Evolutionary conservation across 805 yeast species (phyloP).

Genomic region (Yamadazyma ubonensis): DNA sequence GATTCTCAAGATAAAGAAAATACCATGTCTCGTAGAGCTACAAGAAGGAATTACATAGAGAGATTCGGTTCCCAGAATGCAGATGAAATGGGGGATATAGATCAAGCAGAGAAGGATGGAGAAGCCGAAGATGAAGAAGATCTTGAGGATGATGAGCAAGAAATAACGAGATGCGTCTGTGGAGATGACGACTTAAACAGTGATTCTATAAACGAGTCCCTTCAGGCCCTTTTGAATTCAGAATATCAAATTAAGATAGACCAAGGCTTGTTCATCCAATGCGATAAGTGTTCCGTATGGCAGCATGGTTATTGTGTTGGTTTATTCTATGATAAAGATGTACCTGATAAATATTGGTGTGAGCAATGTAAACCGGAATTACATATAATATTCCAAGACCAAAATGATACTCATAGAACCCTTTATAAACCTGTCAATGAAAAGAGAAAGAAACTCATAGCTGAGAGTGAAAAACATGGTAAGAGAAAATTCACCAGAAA

Average conservation of each 20-base stretch:
- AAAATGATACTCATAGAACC: constrained; percentile 27
- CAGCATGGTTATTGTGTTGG: constrained; percentile 98
- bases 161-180: constrained; percentile 44
- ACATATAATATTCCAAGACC: constrained; percentile 51
- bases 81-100: not conserved
- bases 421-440: constrained; percentile 44
- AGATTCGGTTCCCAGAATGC: constrained; percentile 5
- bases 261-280: constrained; percentile 71
- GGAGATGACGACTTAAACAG: constrained; percentile 37
- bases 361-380: constrained; percentile 85
- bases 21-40: constrained; percentile 16
- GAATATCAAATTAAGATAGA: constrained; percentile 43
- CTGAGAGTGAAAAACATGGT: constrained; percentile 17
- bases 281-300: constrained; percentile 94
- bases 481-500: constrained; percentile 23
- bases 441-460: constrained; percentile 34
- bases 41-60: constrained; percentile 14
- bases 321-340: constrained; percentile 64
- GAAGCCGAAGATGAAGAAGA: constrained; percentile 17
- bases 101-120: not conserved
- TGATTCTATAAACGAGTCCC: constrained; percentile 22
- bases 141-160: constrained; percentile 35
- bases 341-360: constrained; percentile 95
- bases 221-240: constrained; percentile 24
- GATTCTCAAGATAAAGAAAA: constrained; percentile 2